These are phyloP conservation scores for Zasmidium angulare DNA, from an alignment of 2,329 filamentous ascomycete species.

Conservation along the genomic window DNA sequence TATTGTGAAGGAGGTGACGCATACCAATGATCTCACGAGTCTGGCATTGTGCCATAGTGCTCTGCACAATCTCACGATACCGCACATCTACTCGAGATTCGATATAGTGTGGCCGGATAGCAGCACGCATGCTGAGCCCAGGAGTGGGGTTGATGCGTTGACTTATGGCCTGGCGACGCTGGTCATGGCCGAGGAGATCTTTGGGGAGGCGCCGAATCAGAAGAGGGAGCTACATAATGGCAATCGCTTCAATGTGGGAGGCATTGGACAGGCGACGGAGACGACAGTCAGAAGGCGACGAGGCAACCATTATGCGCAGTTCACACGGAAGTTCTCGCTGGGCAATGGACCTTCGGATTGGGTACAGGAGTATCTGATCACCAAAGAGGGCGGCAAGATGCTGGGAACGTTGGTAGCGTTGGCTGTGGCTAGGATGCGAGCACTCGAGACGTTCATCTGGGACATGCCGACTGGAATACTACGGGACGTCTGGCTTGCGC, in stretches of 20 bases:
- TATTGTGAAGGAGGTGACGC: slow-evolving; percentile 77
- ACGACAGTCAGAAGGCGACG: slow-evolving; percentile 46
- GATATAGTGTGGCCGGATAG: slow-evolving; percentile 86
- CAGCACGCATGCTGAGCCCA: slow-evolving; percentile 61
- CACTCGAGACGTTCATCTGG: slow-evolving; percentile 80
- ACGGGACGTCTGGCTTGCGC: slow-evolving; percentile 76
- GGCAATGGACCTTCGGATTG: slow-evolving; percentile 78
- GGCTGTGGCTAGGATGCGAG: slow-evolving; percentile 77
- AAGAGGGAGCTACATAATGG: slow-evolving; percentile 24
- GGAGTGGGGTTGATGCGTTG: slow-evolving; percentile 75
- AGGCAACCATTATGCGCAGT: slow-evolving; percentile 75
- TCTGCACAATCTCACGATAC: slow-evolving; percentile 71
- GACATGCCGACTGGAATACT: slow-evolving; percentile 86
- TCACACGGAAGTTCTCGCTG: slow-evolving; percentile 77
- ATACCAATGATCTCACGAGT: slow-evolving; percentile 78
- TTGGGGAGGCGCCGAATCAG: slow-evolving; percentile 51
- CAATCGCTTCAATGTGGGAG: slow-evolving; percentile 26
- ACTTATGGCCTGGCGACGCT: slow-evolving; percentile 80
- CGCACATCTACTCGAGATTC: slow-evolving; percentile 79
- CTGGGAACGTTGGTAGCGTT: slow-evolving; percentile 78
- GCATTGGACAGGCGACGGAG: slow-evolving; percentile 28
- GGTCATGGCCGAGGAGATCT: slow-evolving; percentile 68
- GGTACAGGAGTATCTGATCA: slow-evolving; percentile 79
- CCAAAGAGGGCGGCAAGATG: slow-evolving; percentile 84
- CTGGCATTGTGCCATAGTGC: slow-evolving; percentile 76